These are phyloP conservation scores for Polygonum maritimum DNA, from an alignment of 148 eudicot genomes.

Conservation along the genomic window DNA sequence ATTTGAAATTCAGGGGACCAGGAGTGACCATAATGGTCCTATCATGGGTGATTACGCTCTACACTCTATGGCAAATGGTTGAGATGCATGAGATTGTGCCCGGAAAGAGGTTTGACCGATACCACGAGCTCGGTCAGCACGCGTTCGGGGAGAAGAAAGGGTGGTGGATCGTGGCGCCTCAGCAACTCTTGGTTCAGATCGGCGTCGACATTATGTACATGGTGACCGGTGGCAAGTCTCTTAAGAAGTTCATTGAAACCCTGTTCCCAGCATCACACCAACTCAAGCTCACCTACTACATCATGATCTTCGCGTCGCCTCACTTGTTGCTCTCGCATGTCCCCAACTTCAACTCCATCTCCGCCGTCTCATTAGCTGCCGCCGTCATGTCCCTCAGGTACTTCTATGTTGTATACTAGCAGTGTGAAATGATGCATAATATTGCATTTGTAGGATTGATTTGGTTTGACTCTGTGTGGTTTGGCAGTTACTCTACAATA, in stretches of 20 bases:
- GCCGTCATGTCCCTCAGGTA: slow-evolving; percentile 32
- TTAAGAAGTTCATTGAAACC: slow-evolving; percentile 27
- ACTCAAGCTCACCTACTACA: slow-evolving; percentile 32
- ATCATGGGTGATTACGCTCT: slow-evolving; percentile 47
- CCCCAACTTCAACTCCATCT: slow-evolving; percentile 29
- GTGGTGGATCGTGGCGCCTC: slow-evolving; percentile 38
- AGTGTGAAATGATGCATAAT: no score
- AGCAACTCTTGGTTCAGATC: slow-evolving; percentile 38
- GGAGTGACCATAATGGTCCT: slow-evolving; percentile 35
- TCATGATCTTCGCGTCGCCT: slow-evolving; percentile 32
- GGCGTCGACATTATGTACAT: slow-evolving; percentile 43
- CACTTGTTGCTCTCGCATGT: slow-evolving; percentile 22
- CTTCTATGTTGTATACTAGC: not conserved
- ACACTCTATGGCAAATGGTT: slow-evolving; percentile 63
- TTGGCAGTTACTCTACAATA: slow-evolving; percentile 6
- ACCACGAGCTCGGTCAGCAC: slow-evolving; percentile 46
- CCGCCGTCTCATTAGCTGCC: slow-evolving; percentile 21
- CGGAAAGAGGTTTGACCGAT: slow-evolving; percentile 48
- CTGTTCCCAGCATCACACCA: slow-evolving; percentile 8
- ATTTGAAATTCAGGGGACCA: slow-evolving; percentile 32
- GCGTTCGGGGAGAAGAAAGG: slow-evolving; percentile 48
- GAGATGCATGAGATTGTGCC: slow-evolving; percentile 57
- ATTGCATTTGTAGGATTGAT: not conserved
- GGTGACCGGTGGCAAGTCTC: slow-evolving; percentile 46
- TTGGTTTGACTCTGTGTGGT: no score